phyloP scores from a whole-genome alignment of 495 filamentous ascomycete genomes.

The Neurospora pannonica region DNA sequence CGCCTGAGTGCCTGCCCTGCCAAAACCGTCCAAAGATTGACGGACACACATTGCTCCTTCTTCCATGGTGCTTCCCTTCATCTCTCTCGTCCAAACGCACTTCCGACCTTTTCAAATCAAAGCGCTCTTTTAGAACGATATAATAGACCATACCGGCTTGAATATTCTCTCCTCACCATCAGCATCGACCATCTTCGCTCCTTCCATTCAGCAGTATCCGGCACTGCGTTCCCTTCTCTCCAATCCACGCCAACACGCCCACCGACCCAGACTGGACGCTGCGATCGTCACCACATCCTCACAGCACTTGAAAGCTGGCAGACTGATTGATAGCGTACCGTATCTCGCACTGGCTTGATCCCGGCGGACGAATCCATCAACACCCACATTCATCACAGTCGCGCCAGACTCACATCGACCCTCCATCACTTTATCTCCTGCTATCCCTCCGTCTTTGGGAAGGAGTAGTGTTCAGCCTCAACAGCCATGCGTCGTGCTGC shows the following conservation, averaged over 20 bases:
- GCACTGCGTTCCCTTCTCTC: background rate
- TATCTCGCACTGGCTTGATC: background rate
- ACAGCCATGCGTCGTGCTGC: conserved; percentile 38
- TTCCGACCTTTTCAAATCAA: background rate
- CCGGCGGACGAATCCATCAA: background rate
- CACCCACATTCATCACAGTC: background rate
- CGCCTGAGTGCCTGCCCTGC: background rate
- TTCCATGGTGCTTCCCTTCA: background rate
- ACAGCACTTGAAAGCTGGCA: background rate
- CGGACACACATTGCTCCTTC: background rate
- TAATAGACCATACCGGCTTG: background rate
- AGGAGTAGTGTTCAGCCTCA: background rate
- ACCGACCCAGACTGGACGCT: background rate
- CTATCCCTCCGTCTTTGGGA: background rate
- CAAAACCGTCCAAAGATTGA: background rate
- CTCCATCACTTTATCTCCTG: background rate
- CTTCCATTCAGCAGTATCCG: background rate
- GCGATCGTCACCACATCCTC: background rate
- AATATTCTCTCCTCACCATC: background rate
- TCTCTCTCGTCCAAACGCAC: background rate
- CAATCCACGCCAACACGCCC: background rate
- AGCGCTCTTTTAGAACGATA: background rate
- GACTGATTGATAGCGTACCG: background rate
- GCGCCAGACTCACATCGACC: background rate
- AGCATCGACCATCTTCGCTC: background rate